These are phyloP conservation scores for Cryptococcus maquisensis DNA, from an alignment of 1,284 basidiomycete genomes.

Conservation along the genomic window DNA sequence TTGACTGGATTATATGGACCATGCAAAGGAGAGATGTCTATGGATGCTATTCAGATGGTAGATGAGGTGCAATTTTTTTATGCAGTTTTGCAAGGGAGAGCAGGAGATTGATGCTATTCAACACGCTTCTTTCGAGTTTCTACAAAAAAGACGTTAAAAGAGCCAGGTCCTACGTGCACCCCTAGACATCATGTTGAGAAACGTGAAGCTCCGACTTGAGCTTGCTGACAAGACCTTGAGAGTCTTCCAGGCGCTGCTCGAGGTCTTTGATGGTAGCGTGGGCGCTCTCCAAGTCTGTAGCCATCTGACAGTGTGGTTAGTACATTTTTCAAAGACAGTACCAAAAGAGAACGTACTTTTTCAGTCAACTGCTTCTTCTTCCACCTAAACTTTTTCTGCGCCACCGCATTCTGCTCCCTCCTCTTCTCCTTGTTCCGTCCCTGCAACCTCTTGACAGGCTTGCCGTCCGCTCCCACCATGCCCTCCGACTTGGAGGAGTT, in stretches of 20 bases:
- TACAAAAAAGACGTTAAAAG: too few species aligned
- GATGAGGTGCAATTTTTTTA: too few species aligned
- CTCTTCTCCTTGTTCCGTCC: slow-evolving; percentile 24
- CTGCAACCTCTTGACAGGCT: background rate
- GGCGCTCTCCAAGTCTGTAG: slow-evolving; percentile 8
- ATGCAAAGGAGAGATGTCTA: too few species aligned
- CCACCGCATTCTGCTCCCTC: slow-evolving; percentile 33
- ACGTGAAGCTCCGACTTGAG: background rate
- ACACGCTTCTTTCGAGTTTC: too few species aligned
- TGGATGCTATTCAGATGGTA: too few species aligned
- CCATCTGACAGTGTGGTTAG: slow-evolving; percentile 7
- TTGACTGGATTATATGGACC: too few species aligned
- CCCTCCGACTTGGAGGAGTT: background rate
- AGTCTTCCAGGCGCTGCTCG: slow-evolving; percentile 5
- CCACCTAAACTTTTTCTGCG: slow-evolving; percentile 31
- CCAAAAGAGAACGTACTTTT: slow-evolving; percentile 17
- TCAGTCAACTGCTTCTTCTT: slow-evolving; percentile 32
- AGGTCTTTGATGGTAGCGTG: slow-evolving; percentile 5
- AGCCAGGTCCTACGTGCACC: too few species aligned
- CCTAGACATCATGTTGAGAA: too few species aligned
- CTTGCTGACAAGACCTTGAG: slow-evolving; percentile 3
- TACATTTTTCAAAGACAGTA: background rate
- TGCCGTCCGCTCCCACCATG: background rate
- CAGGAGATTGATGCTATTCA: too few species aligned
- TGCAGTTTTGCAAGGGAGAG: too few species aligned